These are phyloP conservation scores for Hymenoscyphus albidus DNA, from an alignment of 2,329 filamentous ascomycete species.

Conservation along the genomic window DNA sequence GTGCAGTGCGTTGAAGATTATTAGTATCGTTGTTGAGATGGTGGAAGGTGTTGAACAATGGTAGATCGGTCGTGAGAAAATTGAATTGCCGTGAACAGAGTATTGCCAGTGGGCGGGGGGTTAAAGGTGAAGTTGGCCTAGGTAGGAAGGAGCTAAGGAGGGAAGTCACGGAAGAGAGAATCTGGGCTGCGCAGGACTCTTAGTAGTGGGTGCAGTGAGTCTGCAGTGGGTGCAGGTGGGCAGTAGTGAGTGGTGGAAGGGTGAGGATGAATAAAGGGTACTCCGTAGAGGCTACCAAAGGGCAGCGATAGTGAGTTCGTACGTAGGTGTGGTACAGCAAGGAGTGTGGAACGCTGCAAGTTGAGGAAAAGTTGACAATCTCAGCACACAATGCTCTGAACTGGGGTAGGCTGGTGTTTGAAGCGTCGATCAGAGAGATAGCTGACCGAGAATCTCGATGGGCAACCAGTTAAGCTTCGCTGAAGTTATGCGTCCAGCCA, in stretches of 20 bases:
- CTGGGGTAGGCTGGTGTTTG: slow-evolving; percentile 1
- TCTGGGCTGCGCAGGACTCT: neutral
- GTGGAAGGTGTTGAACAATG: neutral
- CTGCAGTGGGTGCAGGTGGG: neutral
- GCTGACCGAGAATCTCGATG: neutral
- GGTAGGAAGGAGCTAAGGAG: slow-evolving; percentile 19
- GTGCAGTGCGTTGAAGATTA: neutral
- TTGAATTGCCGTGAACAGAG: neutral
- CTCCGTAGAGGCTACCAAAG: no score
- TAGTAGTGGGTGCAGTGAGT: no score
- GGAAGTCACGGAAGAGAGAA: neutral
- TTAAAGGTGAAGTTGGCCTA: slow-evolving; percentile 10
- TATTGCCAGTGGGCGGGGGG: neutral
- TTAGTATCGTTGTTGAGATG: neutral
- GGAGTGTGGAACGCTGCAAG: slow-evolving; percentile 22
- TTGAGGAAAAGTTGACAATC: slow-evolving; percentile 13
- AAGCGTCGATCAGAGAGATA: slow-evolving; percentile 4
- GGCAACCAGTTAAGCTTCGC: neutral
- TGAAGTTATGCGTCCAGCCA: neutral
- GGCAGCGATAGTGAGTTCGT: no score
- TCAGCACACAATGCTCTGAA: neutral
- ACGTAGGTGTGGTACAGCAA: neutral
- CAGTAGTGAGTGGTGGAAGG: neutral
- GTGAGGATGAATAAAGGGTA: neutral
- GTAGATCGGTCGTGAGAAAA: no score